Base-by-base conservation (phyloP, 371 early-diverging fungal species). In the Batrachochytrium dendrobatidis region DNA sequence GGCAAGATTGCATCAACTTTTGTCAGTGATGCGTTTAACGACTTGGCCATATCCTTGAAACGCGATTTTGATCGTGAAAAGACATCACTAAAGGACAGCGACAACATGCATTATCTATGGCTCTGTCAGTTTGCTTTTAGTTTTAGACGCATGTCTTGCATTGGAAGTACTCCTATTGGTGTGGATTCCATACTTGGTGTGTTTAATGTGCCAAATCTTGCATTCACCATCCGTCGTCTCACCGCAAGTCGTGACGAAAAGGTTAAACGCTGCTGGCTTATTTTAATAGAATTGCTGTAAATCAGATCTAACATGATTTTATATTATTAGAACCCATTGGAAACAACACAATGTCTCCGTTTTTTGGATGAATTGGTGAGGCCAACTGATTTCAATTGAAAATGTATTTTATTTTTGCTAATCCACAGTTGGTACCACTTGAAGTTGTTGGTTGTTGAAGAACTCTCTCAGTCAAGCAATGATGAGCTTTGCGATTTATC, bases 241-340 rank as follows among this genome's bases (percentile, higher is more conserved):
- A 24, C 12, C 3, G 46, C 46, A 45, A 45, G 46, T 26, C 46
- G 46, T 26, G 46, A 45, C 46, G 46, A 45, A 45, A 45, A 45
- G 46, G 46, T 45, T 3, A 7, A n/a, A n/a, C n/a, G n/a, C n/a
- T n/a, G n/a, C n/a, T n/a, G n/a, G n/a, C n/a, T n/a, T n/a, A n/a
- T n/a, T n/a, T n/a, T n/a, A n/a, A n/a, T n/a, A n/a, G n/a, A 12
- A n/a, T 39, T 39, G 39, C 39, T 39, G 12, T 39, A 12, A 12
- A n/a, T 39, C 39, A n/a, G n/a, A 39, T 12, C 39, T 39, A n/a
- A 39, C 15, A n/a, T n/a, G n/a, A n/a, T n/a, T n/a, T 39, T n/a
- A n/a, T n/a, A n/a, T n/a, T 15, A 39, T 15, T n/a, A 39, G 39
- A 39, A 39, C 39, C n/a, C n/a, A 15, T 12, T 39, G 15, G 39